Conservation (phyloP, 345 rosid genomes). For the Rubroshorea leprosula region DNA sequence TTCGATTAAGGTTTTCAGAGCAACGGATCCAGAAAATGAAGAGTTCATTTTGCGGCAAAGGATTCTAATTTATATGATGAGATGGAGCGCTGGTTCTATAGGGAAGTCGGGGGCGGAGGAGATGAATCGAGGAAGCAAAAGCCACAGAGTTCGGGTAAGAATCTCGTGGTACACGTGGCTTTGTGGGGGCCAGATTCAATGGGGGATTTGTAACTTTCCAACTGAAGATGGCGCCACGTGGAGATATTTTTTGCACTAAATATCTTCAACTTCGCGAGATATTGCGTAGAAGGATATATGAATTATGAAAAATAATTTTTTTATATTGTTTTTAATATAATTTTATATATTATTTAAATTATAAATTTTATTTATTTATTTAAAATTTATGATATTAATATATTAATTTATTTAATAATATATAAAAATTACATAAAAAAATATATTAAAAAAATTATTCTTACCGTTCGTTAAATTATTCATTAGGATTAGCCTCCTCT, state of each 20-base stretch:
- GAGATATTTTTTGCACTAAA: background rate
- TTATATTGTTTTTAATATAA: too few species aligned
- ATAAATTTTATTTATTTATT: too few species aligned
- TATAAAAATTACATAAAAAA: too few species aligned
- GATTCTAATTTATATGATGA: background rate
- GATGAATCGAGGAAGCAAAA: background rate
- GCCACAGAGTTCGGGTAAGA: constrained; percentile 22
- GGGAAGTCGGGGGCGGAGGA: constrained; percentile 11
- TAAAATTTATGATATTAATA: too few species aligned
- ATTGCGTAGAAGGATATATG: background rate
- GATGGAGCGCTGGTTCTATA: background rate
- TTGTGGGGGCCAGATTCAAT: constrained; percentile 13
- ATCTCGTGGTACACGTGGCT: constrained; percentile 39
- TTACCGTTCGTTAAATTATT: too few species aligned
- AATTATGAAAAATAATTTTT: too few species aligned
- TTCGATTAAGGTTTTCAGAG: background rate
- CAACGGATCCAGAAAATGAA: constrained; percentile 4
- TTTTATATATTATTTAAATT: too few species aligned
- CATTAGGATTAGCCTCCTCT: too few species aligned
- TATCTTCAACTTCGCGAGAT: background rate
- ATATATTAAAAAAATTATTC: too few species aligned
- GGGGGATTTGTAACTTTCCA: background rate
- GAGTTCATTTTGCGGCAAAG: background rate
- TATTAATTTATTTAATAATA: too few species aligned
- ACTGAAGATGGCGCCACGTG: constrained; percentile 12